phyloP scores from a whole-genome alignment of 148 eudicot genomes.

The Limonium bicolor region DNA sequence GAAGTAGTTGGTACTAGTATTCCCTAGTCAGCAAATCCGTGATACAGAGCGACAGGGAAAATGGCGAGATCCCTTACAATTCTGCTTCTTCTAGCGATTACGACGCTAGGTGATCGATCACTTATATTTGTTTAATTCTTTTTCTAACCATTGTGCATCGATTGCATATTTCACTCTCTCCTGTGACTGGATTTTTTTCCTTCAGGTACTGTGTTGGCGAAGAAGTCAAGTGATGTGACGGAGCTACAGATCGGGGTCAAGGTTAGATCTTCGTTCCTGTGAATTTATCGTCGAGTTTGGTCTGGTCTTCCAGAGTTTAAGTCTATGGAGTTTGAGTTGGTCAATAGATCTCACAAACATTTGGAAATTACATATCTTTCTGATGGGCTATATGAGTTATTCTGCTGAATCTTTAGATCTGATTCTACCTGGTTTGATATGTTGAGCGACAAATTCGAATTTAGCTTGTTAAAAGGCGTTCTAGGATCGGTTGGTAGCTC shows the following conservation, averaged over 20 bases:
- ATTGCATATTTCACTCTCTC: neutral
- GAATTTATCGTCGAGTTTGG: too few relatives aligned
- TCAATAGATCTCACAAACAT: too few relatives aligned
- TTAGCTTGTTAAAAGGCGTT: too few relatives aligned
- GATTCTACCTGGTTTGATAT: too few relatives aligned
- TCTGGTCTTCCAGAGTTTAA: neutral
- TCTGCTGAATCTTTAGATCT: neutral
- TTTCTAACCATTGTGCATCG: constrained; percentile 13
- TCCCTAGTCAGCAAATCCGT: too few relatives aligned
- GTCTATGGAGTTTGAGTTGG: neutral
- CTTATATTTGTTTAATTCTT: neutral
- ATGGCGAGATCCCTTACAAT: constrained; percentile 21
- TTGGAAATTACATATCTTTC: neutral
- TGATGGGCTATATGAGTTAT: too few relatives aligned
- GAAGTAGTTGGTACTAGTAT: too few relatives aligned
- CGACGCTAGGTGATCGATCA: constrained; percentile 21
- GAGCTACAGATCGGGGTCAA: constrained; percentile 96
- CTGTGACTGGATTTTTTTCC: neutral
- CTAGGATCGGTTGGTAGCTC: too few relatives aligned
- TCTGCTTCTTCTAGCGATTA: constrained; percentile 17
- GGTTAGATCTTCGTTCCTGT: constrained; percentile 20
- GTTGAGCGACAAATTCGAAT: neutral
- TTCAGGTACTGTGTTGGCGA: constrained; percentile 32
- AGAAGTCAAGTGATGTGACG: constrained; percentile 62
- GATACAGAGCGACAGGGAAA: constrained; percentile 90